Evolutionary conservation across 148 eudicot genomes (phyloP), one percentile per base, ranked within the genome.

Genomic region (Camellia sinensis): DNA sequence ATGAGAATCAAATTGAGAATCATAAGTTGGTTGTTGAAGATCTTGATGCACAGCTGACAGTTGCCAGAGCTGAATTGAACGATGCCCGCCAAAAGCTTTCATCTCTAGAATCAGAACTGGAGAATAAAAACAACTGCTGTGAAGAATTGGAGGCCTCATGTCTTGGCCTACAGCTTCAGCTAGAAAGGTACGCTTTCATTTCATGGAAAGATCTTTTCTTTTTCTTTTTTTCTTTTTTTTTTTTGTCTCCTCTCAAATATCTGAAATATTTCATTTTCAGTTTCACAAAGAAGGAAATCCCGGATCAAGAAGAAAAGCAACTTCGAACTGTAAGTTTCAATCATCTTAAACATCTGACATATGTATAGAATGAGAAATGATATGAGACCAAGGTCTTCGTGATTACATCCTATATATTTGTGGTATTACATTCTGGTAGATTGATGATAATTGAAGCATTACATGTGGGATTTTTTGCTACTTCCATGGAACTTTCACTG

Each of bases 321-420:
- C 88, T 92, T 29, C 85, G 45, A 74, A 86, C 82, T 80, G 98
- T 94, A 91, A 92, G 98, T 89, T 62, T 17, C 74, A 60, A 37
- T 50, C 19, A 52, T 60, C 60, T 61, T 56, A 6, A 45, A 57
- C 56, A 40, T 54, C 7, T 40, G n/a, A 37, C 46, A 10, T 81
- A 41, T 52, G 56, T 37, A 22, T 29, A 52, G 29, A 50, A 65
- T 15, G 3, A 15, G 79, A 3, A 45, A 63, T 52, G 10, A 22
- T 48, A 21, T 72, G 60, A 18, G 2, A 54, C 66, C 45, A 12
- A 21, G 76, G 63, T 54, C 45, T 72, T 14, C 13, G 60, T 43
- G 46, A 46, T 46, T 71, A 64, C 54, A 70, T 19, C 73, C 13
- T 4, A 70, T 29, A 29, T 29, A 29, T 21, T 70, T 21, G 29